Conservation (phyloP, 768 basidiomycete species). For the Boletus pseudopeckii region DNA sequence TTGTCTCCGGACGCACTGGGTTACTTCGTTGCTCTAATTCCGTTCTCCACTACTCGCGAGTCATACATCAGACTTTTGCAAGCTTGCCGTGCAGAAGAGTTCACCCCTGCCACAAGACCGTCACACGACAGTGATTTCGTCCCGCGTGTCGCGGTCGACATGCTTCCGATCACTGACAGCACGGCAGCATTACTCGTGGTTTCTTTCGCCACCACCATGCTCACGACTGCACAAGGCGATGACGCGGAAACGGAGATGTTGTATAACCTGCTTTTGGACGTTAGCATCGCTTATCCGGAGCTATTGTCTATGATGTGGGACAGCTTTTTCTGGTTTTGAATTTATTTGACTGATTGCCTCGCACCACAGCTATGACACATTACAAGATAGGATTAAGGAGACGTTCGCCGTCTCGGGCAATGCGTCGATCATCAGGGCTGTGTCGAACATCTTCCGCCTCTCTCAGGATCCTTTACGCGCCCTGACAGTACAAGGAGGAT, state of each 20-base stretch:
- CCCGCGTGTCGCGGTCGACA: constrained; percentile 50
- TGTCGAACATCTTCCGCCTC: constrained; percentile 73
- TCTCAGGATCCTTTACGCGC: constrained; percentile 52
- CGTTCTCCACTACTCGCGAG: constrained; percentile 56
- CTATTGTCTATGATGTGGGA: constrained; percentile 71
- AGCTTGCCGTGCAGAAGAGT: constrained; percentile 56
- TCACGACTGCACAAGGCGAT: constrained; percentile 72
- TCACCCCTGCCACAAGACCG: constrained; percentile 35
- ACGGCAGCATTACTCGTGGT: constrained; percentile 67
- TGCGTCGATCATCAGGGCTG: constrained; percentile 62
- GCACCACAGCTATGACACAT: constrained; percentile 59
- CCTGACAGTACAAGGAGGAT: constrained; percentile 43
- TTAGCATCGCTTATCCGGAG: constrained; percentile 66
- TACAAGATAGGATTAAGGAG: constrained; percentile 74
- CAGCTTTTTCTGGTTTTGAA: constrained; percentile 1
- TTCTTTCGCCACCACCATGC: constrained; percentile 73
- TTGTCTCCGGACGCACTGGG: constrained; percentile 62
- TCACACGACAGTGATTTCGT: constrained; percentile 44
- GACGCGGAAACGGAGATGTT: constrained; percentile 80
- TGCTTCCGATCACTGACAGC: constrained; percentile 60
- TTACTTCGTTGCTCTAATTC: constrained; percentile 77
- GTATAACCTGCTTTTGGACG: constrained; percentile 71
- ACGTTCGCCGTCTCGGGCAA: constrained; percentile 71
- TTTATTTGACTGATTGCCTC: constrained; percentile 5
- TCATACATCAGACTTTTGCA: constrained; percentile 59